Evolutionary conservation across 306 rosid species (phyloP).

Genomic region (Astragalus membranaceus): DNA sequence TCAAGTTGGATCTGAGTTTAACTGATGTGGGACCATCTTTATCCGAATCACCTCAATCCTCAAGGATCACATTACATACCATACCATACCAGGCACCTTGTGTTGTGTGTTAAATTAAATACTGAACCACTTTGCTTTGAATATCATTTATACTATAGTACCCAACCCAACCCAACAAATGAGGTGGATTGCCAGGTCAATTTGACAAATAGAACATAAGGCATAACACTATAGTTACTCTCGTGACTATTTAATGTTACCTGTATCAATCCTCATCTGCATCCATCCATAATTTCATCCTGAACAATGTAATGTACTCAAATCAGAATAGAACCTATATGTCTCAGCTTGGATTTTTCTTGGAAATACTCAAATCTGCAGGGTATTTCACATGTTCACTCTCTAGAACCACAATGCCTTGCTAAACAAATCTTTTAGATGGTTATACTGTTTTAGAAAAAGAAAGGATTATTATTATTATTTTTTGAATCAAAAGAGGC

Average conservation of each 20-base stretch:
- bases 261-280: neutral
- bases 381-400: too few relatives aligned
- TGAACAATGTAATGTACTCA: neutral
- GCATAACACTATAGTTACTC: neutral
- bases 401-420: neutral
- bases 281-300: neutral
- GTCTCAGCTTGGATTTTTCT: too few relatives aligned
- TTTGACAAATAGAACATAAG: neutral
- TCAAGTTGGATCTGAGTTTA: neutral
- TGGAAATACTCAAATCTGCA: too few relatives aligned
- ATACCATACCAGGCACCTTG: neutral
- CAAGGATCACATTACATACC: neutral
- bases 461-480: too few relatives aligned
- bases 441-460: too few relatives aligned
- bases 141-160: neutral
- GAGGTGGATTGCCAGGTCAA: neutral
- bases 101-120: constrained; percentile 5
- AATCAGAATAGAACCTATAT: too few relatives aligned
- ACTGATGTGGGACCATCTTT: constrained; percentile 13
- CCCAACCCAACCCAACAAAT: neutral
- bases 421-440: neutral
- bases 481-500: too few relatives aligned
- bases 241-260: neutral
- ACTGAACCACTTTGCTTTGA: neutral
- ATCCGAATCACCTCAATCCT: neutral